Conservation (phyloP, 495 filamentous ascomycete species). For the Penicillium desertorum region DNA sequence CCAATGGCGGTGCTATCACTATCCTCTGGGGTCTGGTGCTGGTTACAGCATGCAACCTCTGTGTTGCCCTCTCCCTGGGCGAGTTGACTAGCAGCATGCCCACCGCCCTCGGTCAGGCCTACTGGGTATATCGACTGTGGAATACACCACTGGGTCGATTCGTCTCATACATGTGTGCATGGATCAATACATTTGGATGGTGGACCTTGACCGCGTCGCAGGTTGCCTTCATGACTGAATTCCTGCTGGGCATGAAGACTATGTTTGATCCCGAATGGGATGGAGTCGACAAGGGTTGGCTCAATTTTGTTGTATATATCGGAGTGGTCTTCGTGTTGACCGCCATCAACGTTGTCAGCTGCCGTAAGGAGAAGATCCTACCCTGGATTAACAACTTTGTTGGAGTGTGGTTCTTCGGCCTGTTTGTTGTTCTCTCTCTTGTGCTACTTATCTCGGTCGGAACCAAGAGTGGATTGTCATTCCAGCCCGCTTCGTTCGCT, state of each 20-base stretch:
- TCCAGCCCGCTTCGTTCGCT: conserved; percentile 49
- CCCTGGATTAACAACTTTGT: conserved; percentile 51
- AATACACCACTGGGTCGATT: conserved; percentile 40
- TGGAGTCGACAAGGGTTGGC: conserved; percentile 41
- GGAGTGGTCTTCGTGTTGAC: conserved; percentile 42
- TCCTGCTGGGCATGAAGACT: conserved; percentile 48
- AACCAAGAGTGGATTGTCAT: conserved; percentile 35
- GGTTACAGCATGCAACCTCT: conserved; percentile 48
- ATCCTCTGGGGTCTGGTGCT: conserved; percentile 53
- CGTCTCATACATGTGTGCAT: conserved; percentile 50
- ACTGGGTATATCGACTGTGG: conserved; percentile 49
- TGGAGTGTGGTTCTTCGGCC: conserved; percentile 45
- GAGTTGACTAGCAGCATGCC: conserved; percentile 52
- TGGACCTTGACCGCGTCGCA: conserved; percentile 51
- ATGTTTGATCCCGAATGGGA: conserved; percentile 45
- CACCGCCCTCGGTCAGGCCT: conserved; percentile 49
- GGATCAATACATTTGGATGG: conserved; percentile 54
- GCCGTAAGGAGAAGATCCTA: conserved; percentile 45
- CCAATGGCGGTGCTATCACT: conserved; percentile 47
- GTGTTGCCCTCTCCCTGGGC: conserved; percentile 48
- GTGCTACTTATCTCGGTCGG: conserved; percentile 47
- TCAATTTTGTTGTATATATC: conserved; percentile 47
- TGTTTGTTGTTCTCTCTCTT: conserved; percentile 46
- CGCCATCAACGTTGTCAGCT: conserved; percentile 44
- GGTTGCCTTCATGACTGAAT: conserved; percentile 51